Conservation (phyloP, 345 rosid genomes). For the Linum trigynum region DNA sequence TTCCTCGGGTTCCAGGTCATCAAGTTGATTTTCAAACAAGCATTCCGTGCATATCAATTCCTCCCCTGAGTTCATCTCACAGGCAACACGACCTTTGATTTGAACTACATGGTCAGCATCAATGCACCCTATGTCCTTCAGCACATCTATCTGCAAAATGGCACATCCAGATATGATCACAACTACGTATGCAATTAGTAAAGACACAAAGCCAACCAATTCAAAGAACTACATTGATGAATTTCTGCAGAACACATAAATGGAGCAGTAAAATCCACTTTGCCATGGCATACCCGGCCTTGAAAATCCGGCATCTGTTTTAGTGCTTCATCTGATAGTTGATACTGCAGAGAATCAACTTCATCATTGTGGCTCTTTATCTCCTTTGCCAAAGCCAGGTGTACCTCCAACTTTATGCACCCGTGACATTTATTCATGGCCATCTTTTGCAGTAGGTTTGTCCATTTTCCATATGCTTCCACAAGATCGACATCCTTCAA, state of each 20-base stretch:
- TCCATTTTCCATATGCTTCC: constrained; percentile 51
- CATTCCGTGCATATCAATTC: constrained; percentile 84
- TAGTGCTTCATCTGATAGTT: constrained; percentile 86
- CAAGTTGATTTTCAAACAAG: constrained; percentile 90
- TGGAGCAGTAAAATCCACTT: not conserved
- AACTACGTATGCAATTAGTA: not conserved
- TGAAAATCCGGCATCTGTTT: constrained; percentile 95
- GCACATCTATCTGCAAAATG: constrained; percentile 68
- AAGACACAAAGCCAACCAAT: no score
- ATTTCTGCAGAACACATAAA: constrained; percentile 8
- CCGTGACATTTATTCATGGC: constrained; percentile 75
- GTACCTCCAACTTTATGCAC: constrained; percentile 78
- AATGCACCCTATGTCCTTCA: constrained; percentile 78
- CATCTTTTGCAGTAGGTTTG: constrained; percentile 61
- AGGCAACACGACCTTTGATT: constrained; percentile 94
- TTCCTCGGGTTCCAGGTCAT: constrained; percentile 92
- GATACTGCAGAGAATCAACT: constrained; percentile 43
- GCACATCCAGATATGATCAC: constrained; percentile 15
- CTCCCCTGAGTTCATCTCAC: constrained; percentile 99
- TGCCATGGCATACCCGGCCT: constrained; percentile 59
- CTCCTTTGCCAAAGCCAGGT: constrained; percentile 61
- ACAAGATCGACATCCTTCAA: constrained; percentile 58
- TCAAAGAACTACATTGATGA: constrained; percentile 3
- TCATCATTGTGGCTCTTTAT: constrained; percentile 56
- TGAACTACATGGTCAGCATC: constrained; percentile 86